Conservation (phyloP, 371 early-diverging fungal species). For the Blakeslea trispora region DNA sequence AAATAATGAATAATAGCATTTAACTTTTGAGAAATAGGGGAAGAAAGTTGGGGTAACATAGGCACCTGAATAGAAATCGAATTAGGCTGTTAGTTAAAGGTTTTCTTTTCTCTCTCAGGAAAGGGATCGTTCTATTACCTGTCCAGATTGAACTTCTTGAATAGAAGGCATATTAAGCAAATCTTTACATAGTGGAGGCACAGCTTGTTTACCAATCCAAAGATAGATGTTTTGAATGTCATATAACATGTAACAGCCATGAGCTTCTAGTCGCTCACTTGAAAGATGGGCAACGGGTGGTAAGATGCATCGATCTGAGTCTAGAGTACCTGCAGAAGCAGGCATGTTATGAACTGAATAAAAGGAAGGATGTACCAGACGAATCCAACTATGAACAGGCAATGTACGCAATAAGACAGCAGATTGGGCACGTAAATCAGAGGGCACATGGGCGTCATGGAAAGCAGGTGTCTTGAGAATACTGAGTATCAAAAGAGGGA, state of each 20-base stretch:
- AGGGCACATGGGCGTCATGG: slow-evolving; percentile 42
- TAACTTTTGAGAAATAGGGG: slow-evolving; percentile 42
- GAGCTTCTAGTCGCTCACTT: slow-evolving; percentile 74
- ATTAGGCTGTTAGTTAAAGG: no score
- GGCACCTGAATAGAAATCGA: no score
- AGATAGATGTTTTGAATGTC: slow-evolving; percentile 68
- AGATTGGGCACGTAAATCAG: slow-evolving; percentile 61
- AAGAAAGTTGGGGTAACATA: slow-evolving; percentile 31
- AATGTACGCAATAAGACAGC: slow-evolving; percentile 63
- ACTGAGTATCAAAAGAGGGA: slow-evolving; percentile 68
- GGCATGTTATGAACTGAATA: slow-evolving; percentile 75
- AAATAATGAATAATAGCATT: slow-evolving; percentile 18
- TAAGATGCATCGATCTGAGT: slow-evolving; percentile 43
- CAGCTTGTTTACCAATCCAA: slow-evolving; percentile 76
- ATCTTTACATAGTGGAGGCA: slow-evolving; percentile 60
- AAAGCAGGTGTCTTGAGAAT: slow-evolving; percentile 64
- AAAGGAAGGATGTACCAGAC: slow-evolving; percentile 58
- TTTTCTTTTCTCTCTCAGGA: no score
- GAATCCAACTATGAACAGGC: slow-evolving; percentile 56
- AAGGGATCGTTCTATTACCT: no score
- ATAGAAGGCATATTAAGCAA: slow-evolving; percentile 53
- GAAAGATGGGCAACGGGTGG: slow-evolving; percentile 66
- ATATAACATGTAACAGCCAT: slow-evolving; percentile 76
- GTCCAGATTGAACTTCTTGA: slow-evolving; percentile 35
- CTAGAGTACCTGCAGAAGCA: slow-evolving; percentile 34